Evolutionary conservation across 768 basidiomycete species (phyloP), one percentile per base, ranked within the genome.

Genomic region (Sarcomyxa edulis): DNA sequence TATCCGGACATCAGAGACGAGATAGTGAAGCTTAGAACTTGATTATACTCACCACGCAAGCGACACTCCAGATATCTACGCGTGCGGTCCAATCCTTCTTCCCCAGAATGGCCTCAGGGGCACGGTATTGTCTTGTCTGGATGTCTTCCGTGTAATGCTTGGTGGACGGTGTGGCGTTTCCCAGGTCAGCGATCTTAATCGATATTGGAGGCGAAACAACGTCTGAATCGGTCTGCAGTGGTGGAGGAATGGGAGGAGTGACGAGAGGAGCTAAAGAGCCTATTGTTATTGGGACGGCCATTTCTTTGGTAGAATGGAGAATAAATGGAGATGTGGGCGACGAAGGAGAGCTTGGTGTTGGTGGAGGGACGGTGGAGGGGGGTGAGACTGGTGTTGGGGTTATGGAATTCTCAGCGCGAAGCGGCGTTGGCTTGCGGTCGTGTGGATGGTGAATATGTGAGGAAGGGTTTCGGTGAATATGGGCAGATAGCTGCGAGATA

Each of bases 101-200:
- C 12, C 93, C 92, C 12, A 94, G 65, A 49, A 96, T 92, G 38
- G 90, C 92, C 59, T 96, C 92, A n/a, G 92, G 92, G 19, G 87
- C 77, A 45, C 92, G 84, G 58, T 96, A 96, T 55, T 95, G 92
- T 29, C 92, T 77, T n/a, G 92, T 96, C 64, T 95, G 93, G 48
- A 94, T 95, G 55, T 93, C 92, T 53, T 94, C 92, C 7, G 92
- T 95, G 56, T 78, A 96, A 56, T 95, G 91, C 51, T 81, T 80
- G 48, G 67, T 82, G n/a, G 87, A 82, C 11, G 90, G 92, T 24
- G 92, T 93, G 18, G 92, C 93, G 56, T 96, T 96, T 18, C 92
- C 92, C 30, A 96, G 66, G 64, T 96, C 92, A 21, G 92, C 92
- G 45, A 96, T 93, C 71, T 96, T 95, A 54, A 96, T 75, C 14